Percentiles rank a stretch among this genome's conserved stretches.
These are phyloP conservation scores for Calonectria pauciramosa DNA, from an alignment of 2,329 filamentous ascomycete genomes.

Conservation along the genomic window DNA sequence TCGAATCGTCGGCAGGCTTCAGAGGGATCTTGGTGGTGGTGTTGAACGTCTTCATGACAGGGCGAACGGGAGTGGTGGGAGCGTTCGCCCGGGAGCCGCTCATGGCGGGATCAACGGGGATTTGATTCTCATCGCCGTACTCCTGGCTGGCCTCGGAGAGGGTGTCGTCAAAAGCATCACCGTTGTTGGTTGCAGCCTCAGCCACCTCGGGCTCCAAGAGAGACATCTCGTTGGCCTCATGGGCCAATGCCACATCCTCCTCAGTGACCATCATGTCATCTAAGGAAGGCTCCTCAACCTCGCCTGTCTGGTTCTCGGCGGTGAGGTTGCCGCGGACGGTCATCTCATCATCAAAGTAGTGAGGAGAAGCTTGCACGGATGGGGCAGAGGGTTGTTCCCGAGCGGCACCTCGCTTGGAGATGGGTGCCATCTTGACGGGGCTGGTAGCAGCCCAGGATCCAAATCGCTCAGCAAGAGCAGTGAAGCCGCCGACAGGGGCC, in stretches of 20 bases:
- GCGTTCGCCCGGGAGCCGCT: conserved; percentile 37
- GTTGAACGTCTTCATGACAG: conserved; percentile 67
- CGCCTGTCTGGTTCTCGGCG: conserved; percentile 33
- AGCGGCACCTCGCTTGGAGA: conserved; percentile 36
- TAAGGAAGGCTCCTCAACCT: conserved; percentile 51
- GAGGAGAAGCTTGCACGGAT: conserved; percentile 51
- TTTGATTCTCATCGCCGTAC: conserved; percentile 76
- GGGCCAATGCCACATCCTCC: conserved; percentile 70
- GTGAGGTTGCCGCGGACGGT: conserved; percentile 47
- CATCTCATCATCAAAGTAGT: conserved; percentile 76
- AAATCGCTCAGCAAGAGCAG: conserved; percentile 73
- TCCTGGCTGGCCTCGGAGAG: conserved; percentile 74
- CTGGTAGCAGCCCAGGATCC: conserved; percentile 74
- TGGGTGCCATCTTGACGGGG: conserved; percentile 50
- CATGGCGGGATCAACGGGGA: conserved; percentile 67
- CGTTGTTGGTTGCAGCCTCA: conserved; percentile 50
- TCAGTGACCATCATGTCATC: conserved; percentile 63
- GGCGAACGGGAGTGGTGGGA: conserved; percentile 70
- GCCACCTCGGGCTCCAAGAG: conserved; percentile 61
- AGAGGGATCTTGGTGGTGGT: conserved; percentile 84
- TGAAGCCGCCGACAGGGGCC: conserved; percentile 65
- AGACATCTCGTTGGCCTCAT: conserved; percentile 73
- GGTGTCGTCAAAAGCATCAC: conserved; percentile 59
- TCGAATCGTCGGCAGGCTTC: conserved; percentile 74
- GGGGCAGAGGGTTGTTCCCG: conserved; percentile 5